Evolutionary conservation across 257 asterid species (phyloP), one percentile per base, ranked within the genome.

Genomic region (Linaria vulgaris): DNA sequence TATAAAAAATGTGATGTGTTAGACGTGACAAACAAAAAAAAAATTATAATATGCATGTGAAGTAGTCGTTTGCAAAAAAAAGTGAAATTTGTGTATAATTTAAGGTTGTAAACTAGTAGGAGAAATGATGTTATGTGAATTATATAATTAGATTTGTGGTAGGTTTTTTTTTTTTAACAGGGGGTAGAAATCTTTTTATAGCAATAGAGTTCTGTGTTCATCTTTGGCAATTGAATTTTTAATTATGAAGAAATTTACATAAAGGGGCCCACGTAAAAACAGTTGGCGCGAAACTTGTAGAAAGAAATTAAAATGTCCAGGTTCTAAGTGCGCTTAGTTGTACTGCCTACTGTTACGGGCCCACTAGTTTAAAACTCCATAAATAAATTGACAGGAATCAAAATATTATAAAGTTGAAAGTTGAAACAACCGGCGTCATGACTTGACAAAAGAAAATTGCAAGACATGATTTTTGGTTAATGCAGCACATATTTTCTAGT

Each of bases 311-410:
- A 47, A 60, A 44, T 30, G 79, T 69, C 79, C 56, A 77, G 76
- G 64, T 73, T 54, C 76, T 10, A 30, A 55, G 63, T 22, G 39
- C 64, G 76, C 79, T 66, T 69, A 50, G 79, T 73, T 77, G 82
- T 72, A 61, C 68, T 14, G 27, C 59, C 30, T 56, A 45, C 46
- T 16, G 8, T 34, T 21, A 8, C 16, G 67, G 71, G 51, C 64
- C 67, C 62, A 62, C 51, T 71, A 24, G 15, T 45, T 56, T n/a
- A 8, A 48, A 17, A 15, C 19, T 46, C n/a, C 21, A 50, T 50
- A 19, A 50, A 50, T 20, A 49, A 23, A 12, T 43, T 41, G 17
- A 15, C 2, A 54, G 15, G n/a, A 25, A 34, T 34, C 31, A 24
- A 16, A n/a, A 14, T 12, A 4, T 57, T 57, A 19, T 23, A 43